Percentiles rank a stretch among this genome's conserved stretches.
Evolutionary conservation across 768 basidiomycete species (phyloP).

Genomic region (Chiua virens): DNA sequence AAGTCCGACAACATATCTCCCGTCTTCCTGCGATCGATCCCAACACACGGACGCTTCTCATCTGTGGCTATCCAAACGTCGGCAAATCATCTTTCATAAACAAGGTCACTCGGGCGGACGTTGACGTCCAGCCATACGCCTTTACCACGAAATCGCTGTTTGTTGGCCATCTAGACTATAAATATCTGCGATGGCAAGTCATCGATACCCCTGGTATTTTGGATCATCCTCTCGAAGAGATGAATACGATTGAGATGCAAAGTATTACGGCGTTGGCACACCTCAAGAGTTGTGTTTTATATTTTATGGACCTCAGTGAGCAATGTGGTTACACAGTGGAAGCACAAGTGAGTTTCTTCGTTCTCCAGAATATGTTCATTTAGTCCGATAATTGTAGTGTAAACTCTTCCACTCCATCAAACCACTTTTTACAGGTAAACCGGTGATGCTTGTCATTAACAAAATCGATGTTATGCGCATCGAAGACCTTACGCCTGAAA

Average conservation of each 20-base stretch:
- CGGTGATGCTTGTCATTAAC: slow-evolving; percentile 93
- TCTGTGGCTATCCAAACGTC: slow-evolving; percentile 99
- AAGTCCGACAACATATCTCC: slow-evolving; percentile 98
- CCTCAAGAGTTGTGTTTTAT: slow-evolving; percentile 89
- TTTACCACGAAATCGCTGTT: slow-evolving; percentile 99
- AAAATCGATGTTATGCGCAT: slow-evolving; percentile 94
- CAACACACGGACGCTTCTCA: slow-evolving; percentile 94
- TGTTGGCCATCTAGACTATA: slow-evolving; percentile 98
- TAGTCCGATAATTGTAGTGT: slow-evolving; percentile 53
- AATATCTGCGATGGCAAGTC: slow-evolving; percentile 99
- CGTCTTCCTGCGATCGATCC: slow-evolving; percentile 98
- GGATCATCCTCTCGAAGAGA: slow-evolving; percentile 97
- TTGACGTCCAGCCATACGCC: slow-evolving; percentile 98
- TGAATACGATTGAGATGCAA: slow-evolving; percentile 99
- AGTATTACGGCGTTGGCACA: slow-evolving; percentile 98
- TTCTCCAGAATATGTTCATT: neutral
- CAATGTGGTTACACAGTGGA: slow-evolving; percentile 98
- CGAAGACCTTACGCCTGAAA: slow-evolving; percentile 77
- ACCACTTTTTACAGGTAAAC: slow-evolving; percentile 92
- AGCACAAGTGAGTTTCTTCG: slow-evolving; percentile 68
- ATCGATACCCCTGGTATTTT: slow-evolving; percentile 99
- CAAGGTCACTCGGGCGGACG: slow-evolving; percentile 98
- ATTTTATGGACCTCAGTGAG: slow-evolving; percentile 99
- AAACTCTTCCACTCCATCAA: slow-evolving; percentile 99
- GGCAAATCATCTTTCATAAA: slow-evolving; percentile 99